Conservation (phyloP, 2,329 filamentous ascomycete genomes). For the Aureobasidium sp. region DNA sequence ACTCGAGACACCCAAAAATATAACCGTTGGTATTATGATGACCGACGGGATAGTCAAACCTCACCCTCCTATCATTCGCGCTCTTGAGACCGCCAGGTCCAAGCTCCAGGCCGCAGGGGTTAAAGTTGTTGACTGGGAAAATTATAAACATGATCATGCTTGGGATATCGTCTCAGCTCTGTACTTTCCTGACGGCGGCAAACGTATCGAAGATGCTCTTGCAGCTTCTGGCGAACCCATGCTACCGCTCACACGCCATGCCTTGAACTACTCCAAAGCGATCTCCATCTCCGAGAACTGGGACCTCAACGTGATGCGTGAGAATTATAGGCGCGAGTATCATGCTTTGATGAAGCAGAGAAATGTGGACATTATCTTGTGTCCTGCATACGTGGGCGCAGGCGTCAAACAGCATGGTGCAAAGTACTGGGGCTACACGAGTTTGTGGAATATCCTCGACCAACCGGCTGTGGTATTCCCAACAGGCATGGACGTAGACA, state of each 20-base stretch:
- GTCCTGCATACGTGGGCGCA: conserved; percentile 31
- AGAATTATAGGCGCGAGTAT: conserved; percentile 32
- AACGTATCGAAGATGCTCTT: conserved; percentile 35
- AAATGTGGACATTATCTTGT: conserved; percentile 31
- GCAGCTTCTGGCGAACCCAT: conserved; percentile 36
- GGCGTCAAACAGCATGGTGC: conserved; percentile 27
- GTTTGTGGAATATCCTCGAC: conserved; percentile 9
- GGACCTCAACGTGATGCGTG: conserved; percentile 24
- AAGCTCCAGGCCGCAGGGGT: conserved; percentile 16
- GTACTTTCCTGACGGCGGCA: conserved; percentile 56
- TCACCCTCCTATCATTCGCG: conserved; percentile 30
- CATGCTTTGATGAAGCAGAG: conserved; percentile 32
- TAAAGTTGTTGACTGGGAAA: conserved; percentile 40
- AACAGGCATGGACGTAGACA: conserved; percentile 7
- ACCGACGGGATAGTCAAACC: conserved; percentile 47
- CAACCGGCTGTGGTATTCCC: conserved; percentile 28
- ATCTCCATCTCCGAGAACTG: conserved; percentile 10
- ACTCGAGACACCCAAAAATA: conserved; percentile 36
- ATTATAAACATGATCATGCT: conserved; percentile 43
- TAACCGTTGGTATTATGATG: conserved; percentile 53
- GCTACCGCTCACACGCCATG: conserved; percentile 1
- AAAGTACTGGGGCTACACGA: conserved; percentile 25
- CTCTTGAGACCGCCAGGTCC: conserved; percentile 23
- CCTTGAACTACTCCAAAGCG: conserved; percentile 3
- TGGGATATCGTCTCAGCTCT: conserved; percentile 43